A percentile compares a stretch with the other conserved stretches of the same genome.
These are phyloP conservation scores for Suillus bovinus DNA, from an alignment of 768 basidiomycete species.

Conservation along the genomic window DNA sequence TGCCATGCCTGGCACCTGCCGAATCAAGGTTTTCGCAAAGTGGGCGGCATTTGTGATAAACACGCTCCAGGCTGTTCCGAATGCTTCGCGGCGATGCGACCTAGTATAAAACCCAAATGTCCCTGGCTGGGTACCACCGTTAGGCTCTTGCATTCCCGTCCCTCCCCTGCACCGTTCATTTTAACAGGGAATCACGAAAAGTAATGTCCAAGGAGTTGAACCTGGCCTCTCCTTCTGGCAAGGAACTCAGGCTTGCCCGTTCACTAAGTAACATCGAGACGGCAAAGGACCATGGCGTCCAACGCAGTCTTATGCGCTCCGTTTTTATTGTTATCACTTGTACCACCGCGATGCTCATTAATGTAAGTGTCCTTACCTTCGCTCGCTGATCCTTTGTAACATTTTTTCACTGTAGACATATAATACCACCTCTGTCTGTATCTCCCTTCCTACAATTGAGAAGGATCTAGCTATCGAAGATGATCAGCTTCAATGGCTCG, in stretches of 20 bases:
- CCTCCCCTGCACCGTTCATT: background rate
- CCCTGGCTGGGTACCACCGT: background rate
- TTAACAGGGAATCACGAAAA: background rate
- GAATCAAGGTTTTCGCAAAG: background rate
- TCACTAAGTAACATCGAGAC: constrained; percentile 14
- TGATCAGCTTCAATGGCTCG: constrained; percentile 62
- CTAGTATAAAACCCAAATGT: constrained; percentile 24
- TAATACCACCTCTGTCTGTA: constrained; percentile 45
- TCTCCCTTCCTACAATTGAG: constrained; percentile 55
- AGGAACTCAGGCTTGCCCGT: constrained; percentile 17
- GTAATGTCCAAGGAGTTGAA: constrained; percentile 13
- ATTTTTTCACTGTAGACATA: constrained; percentile 23
- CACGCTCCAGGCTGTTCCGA: too few species aligned
- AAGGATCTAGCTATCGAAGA: constrained; percentile 48
- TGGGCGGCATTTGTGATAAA: constrained; percentile 1
- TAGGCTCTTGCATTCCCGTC: constrained; percentile 2
- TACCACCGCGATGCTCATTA: constrained; percentile 40
- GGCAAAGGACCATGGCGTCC: background rate
- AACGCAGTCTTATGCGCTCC: constrained; percentile 28
- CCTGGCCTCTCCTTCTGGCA: constrained; percentile 8
- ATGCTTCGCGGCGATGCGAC: background rate
- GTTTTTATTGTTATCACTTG: constrained; percentile 36
- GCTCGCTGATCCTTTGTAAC: background rate
- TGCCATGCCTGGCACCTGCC: too few species aligned
- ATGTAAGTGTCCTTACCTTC: constrained; percentile 25